Base-by-base conservation (phyloP, 2,329 filamentous ascomycete species). In the Sporothrix inflata region DNA sequence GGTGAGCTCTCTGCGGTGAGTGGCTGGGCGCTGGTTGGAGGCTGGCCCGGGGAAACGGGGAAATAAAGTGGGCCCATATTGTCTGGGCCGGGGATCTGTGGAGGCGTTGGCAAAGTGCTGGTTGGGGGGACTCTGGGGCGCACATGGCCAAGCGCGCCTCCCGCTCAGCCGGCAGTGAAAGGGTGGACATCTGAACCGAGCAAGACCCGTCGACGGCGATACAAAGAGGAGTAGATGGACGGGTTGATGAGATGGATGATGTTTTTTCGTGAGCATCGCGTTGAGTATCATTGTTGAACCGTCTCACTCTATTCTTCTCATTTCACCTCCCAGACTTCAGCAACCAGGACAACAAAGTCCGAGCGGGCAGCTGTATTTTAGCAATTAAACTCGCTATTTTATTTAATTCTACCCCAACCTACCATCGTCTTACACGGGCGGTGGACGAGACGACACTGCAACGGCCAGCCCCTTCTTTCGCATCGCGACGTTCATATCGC, bases 31-130 rank as follows among this genome's bases (percentile, higher is more conserved):
- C 55, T 61, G 55, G 55, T 61, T 61, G 55, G 57, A 61, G 60
- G 68, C 49, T 45, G 57, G 60, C 66, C 73, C 73, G 74, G 74
- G 74, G 73, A 70, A 75, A 74, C 61, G 74, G 74, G 72, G 40
- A 53, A 61, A 69, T 69, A 70, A 70, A 72, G 71, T 61, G 74
- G 72, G n/a, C 11, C 40, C 24, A 12, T 21, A 5, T 51, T 51
- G 12, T 55, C 51, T 34, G 34, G 42, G 45, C 42, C 42, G 47
- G 67, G 68, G 34, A 51, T 30, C 4, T 68, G 71, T 61, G 71
- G 67, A 70, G 60, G 21, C 6, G 42, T 19, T n/a, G n/a, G 24
- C 51, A 12, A 55, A 55, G 24, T 30, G 27, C 24, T 34, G 30
- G 30, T 34, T 34, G 30, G 30, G 30, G 30, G 30, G 42, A 2